These are phyloP conservation scores for Xylaria sp. DNA, from an alignment of 2,329 filamentous ascomycete species.

Conservation along the genomic window DNA sequence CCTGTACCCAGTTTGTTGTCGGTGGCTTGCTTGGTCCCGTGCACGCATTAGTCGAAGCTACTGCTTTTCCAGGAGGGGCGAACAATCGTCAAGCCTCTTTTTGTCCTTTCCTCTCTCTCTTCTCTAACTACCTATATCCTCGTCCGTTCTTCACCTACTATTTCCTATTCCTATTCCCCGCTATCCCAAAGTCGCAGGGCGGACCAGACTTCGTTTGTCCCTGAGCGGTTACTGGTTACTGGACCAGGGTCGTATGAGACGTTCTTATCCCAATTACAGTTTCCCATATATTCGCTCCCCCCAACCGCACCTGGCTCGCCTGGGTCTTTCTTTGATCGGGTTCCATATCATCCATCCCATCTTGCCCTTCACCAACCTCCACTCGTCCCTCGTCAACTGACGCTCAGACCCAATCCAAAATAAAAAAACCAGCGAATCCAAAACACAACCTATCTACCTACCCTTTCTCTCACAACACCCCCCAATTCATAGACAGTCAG, in stretches of 20 bases:
- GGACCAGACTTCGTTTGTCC: slow-evolving; percentile 23
- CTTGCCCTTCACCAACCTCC: slow-evolving; percentile 3
- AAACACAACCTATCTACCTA: slow-evolving; percentile 21
- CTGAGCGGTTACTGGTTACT: slow-evolving; percentile 20
- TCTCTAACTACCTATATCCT: slow-evolving; percentile 2
- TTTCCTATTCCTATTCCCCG: slow-evolving; percentile 17
- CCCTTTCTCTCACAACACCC: slow-evolving; percentile 3
- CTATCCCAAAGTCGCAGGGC: slow-evolving; percentile 9
- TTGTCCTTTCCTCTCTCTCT: slow-evolving; percentile 5
- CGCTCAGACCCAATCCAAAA: slow-evolving; percentile 12
- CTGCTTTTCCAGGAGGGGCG: slow-evolving; percentile 15
- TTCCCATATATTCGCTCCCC: slow-evolving; percentile 23
- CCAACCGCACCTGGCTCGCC: slow-evolving; percentile 24
- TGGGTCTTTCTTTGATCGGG: slow-evolving; percentile 29
- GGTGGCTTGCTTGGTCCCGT: slow-evolving; percentile 34
- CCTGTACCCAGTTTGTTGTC: not conserved
- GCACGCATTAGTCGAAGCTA: slow-evolving; percentile 21
- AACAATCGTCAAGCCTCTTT: slow-evolving; percentile 24
- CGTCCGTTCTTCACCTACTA: not conserved
- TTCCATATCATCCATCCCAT: slow-evolving; percentile 16
- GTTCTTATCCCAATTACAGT: slow-evolving; percentile 27
- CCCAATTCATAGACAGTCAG: not conserved
- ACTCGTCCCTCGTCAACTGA: slow-evolving; percentile 5
- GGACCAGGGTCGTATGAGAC: slow-evolving; percentile 25
- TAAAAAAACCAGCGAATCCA: slow-evolving; percentile 19